These are phyloP conservation scores for Lolium rigidum DNA, from an alignment of 176 grass and related monocot species.

Conservation along the genomic window DNA sequence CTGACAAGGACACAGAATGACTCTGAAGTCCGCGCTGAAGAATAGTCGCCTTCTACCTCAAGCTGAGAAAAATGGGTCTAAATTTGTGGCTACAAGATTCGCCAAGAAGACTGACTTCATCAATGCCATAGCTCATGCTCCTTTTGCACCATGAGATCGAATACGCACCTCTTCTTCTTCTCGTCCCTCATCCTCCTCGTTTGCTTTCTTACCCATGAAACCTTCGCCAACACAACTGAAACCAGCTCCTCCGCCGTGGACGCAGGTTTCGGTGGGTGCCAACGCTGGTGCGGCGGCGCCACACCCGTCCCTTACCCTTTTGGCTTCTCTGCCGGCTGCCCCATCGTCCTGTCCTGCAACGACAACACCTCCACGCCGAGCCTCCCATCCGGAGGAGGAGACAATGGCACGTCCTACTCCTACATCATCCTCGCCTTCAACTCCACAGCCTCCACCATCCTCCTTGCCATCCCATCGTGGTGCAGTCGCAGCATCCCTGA, in stretches of 20 bases:
- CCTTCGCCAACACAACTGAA: no score
- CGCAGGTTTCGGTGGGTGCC: conserved; percentile 26
- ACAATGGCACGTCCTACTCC: neutral
- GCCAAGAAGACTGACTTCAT: neutral
- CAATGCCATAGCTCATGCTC: neutral
- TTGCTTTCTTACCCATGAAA: no score
- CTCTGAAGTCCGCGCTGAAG: no score
- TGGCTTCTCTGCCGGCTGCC: conserved; percentile 63
- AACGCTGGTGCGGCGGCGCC: conserved; percentile 22
- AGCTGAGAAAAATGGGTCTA: neutral
- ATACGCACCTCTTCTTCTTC: neutral
- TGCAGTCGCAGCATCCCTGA: conserved; percentile 40
- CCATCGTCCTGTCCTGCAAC: conserved; percentile 46
- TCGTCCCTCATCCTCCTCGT: neutral
- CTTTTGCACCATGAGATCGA: neutral
- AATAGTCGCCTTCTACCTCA: neutral
- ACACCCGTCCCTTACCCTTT: conserved; percentile 53
- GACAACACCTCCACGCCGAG: neutral
- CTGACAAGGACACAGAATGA: no score
- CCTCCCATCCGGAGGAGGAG: neutral
- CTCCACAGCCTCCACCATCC: neutral
- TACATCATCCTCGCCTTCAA: conserved; percentile 41
- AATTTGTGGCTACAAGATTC: neutral
- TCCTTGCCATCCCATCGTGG: conserved; percentile 8
- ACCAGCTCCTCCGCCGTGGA: no score